Percentiles rank a stretch among this genome's conserved stretches.
These are phyloP conservation scores for Alternaria postmessia DNA, from an alignment of 2,329 filamentous ascomycete species.

Conservation along the genomic window DNA sequence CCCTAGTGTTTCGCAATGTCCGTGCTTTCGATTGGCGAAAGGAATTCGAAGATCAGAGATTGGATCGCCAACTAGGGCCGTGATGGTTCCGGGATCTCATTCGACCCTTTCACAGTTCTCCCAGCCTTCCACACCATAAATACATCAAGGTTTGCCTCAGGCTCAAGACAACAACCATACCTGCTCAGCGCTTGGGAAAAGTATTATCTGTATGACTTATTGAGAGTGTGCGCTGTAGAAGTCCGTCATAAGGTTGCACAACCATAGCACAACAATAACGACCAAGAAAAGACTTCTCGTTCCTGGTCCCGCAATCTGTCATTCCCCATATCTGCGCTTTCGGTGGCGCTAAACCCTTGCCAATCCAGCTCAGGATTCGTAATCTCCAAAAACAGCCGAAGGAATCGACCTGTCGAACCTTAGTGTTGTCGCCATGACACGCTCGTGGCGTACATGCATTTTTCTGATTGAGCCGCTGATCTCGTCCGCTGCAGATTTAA, in stretches of 20 bases:
- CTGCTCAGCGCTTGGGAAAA: background rate
- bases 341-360: conserved; percentile 12
- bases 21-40: conserved; percentile 36
- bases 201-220: background rate
- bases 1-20: conserved; percentile 3
- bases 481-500: background rate
- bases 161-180: background rate
- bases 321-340: conserved; percentile 7
- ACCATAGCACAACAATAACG: background rate
- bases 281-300: background rate
- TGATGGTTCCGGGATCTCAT: conserved; percentile 1
- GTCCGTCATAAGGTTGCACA: conserved; percentile 2
- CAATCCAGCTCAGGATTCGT: conserved; percentile 4
- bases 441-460: conserved; percentile 5
- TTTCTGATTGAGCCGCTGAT: conserved; percentile 15
- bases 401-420: conserved; percentile 15
- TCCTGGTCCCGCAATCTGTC: conserved; percentile 3
- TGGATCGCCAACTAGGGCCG: conserved; percentile 23
- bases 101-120: conserved; percentile 10
- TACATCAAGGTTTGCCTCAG: background rate
- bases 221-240: background rate
- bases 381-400: conserved; percentile 22
- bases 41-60: conserved; percentile 18
- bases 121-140: conserved; percentile 5
- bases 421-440: conserved; percentile 4